Evolutionary conservation across 176 grass and related monocot genomes (phyloP).

Genomic region (Zizania latifolia): DNA sequence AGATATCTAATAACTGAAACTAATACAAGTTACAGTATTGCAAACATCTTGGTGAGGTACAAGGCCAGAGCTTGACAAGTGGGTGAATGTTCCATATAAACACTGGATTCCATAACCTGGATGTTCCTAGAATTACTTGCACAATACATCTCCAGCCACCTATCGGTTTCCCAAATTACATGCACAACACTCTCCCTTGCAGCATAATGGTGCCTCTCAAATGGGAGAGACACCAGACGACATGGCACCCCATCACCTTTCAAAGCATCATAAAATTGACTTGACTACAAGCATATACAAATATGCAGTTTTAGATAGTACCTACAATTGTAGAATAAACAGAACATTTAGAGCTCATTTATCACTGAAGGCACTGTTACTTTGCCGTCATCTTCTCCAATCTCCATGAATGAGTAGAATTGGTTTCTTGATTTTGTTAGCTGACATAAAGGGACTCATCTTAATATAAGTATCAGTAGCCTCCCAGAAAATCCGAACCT

Average conservation of each 20-base stretch:
- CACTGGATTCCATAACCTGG: conserved; percentile 17
- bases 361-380: conserved; percentile 23
- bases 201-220: conserved; percentile 68
- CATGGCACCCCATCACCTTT: conserved; percentile 74
- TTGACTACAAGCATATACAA: conserved; percentile 43
- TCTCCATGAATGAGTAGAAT: conserved; percentile 81
- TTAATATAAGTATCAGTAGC: conserved; percentile 67
- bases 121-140: conserved; percentile 30
- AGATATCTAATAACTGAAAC: not conserved
- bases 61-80: no score
- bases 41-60: conserved; percentile 37
- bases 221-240: conserved; percentile 66
- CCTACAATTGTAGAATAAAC: not conserved
- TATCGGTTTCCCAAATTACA: conserved; percentile 84
- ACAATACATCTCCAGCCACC: conserved; percentile 74
- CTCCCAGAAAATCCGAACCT: conserved; percentile 77
- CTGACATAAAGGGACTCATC: conserved; percentile 90
- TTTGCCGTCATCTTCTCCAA: conserved; percentile 86
- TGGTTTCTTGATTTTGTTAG: conserved; percentile 84
- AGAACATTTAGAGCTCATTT: not conserved
- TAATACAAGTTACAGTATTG: not conserved
- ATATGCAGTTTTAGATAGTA: not conserved
- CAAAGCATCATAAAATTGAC: conserved; percentile 73
- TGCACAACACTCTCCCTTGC: conserved; percentile 83
- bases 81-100: conserved; percentile 28